Percentiles rank a stretch among this genome's conserved stretches.
Evolutionary conservation across 257 asterid genomes (phyloP).

Genomic region (Lycium barbarum): DNA sequence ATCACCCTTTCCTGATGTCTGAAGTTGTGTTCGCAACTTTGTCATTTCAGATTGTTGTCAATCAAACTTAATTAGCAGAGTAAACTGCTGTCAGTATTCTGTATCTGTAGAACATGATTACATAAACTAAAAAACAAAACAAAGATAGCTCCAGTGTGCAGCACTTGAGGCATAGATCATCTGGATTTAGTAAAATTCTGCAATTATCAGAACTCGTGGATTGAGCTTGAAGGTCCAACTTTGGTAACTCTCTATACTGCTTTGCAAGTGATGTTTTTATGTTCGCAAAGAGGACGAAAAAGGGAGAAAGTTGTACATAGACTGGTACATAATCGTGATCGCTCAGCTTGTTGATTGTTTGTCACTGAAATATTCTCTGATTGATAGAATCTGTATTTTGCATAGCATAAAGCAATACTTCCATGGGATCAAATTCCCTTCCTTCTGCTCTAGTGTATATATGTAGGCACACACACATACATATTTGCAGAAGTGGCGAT

Average conservation of each 20-base stretch:
- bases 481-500: not conserved
- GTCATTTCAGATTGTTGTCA: not conserved
- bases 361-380: not conserved
- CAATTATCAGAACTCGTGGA: not conserved
- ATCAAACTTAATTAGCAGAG: not conserved
- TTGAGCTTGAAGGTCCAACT: not conserved
- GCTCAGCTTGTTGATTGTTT: not conserved
- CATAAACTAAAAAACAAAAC: not conserved
- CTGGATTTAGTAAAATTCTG: not conserved
- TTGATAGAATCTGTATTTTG: not conserved
- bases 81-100: not conserved
- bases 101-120: not conserved
- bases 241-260: not conserved
- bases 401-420: slow-evolving; percentile 7
- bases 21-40: too few species aligned
- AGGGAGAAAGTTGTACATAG: not conserved
- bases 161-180: not conserved
- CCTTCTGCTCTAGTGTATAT: not conserved
- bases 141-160: not conserved
- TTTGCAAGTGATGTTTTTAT: not conserved
- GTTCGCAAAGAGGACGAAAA: not conserved
- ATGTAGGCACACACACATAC: not conserved
- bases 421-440: not conserved
- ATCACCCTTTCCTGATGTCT: not conserved
- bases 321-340: not conserved